Percentiles rank a stretch among this genome's conserved stretches.
Conservation (phyloP, 768 basidiomycete genomes). For the Kwoniella mangroviensis region DNA sequence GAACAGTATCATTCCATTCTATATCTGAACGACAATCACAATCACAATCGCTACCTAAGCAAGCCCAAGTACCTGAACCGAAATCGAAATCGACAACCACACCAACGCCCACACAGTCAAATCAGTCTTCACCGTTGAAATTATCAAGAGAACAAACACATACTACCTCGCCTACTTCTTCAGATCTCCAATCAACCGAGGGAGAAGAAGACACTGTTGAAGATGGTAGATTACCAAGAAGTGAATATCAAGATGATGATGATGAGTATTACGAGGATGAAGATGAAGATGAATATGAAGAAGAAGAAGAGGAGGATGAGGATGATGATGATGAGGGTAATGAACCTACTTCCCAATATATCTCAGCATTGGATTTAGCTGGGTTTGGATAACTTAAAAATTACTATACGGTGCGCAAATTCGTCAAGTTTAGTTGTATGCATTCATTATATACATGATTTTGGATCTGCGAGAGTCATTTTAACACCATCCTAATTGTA, state of each 20-base stretch:
- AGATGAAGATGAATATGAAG: conserved; percentile 34
- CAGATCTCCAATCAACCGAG: conserved; percentile 4
- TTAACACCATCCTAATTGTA: neutral
- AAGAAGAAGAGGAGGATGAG: conserved; percentile 45
- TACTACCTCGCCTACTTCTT: neutral
- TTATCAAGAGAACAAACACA: conserved; percentile 7
- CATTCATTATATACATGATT: conserved; percentile 4
- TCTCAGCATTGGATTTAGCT: conserved; percentile 50
- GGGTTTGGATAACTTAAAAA: conserved; percentile 30
- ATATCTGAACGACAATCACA: conserved; percentile 1
- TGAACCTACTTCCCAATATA: conserved; percentile 45
- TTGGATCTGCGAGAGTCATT: neutral
- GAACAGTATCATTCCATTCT: conserved; percentile 25
- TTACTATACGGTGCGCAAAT: neutral
- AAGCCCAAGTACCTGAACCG: neutral
- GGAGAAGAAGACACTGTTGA: neutral
- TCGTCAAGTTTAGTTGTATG: neutral
- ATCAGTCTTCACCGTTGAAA: conserved; percentile 13
- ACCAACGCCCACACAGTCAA: neutral
- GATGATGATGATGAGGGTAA: conserved; percentile 42
- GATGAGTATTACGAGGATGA: conserved; percentile 28
- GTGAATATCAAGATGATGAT: conserved; percentile 10
- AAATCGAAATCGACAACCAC: neutral
- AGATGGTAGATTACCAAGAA: conserved; percentile 7
- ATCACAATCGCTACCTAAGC: neutral